Base-by-base conservation (phyloP, 805 yeast species). In the Scheffersomyces coipomensis region DNA sequence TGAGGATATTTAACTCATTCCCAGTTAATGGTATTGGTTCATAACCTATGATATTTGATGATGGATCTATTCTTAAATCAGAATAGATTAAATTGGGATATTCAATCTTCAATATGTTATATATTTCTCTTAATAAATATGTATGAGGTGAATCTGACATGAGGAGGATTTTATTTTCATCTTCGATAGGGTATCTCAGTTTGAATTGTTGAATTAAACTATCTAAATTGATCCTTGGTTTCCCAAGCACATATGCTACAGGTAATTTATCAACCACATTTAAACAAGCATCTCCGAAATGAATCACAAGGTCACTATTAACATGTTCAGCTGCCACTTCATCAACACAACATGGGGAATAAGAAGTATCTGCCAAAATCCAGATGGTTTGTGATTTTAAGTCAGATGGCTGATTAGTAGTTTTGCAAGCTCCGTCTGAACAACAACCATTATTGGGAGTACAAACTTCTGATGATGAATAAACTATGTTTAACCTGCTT, bases 291-390 rank as follows among this genome's bases (percentile, higher is more conserved):
- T 88, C 95, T 2, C 99, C 99, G 61, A 90, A 88, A 62, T 93
- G 99, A 2, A 90, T 80, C 21, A 93, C 88, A 4, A 85, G 63
- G 46, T 91, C 96, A 5, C 93, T 89, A 5, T 68, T 56, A 12
- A 91, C 95, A 60, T 93, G 99, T 55, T 86, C 90, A 1, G 97
- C 95, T 0, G 99, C 98, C 19, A 91, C 95, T 55, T 90, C 97
- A 60, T 93, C 99, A 9, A 91, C 84, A 64, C 99, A 93, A 61
- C 99, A 93, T 1, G 96, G 73, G 21, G 96, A 87, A 54, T 93
- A 93, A 0, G 97, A 88, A 0, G 99, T 91, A 55, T 93, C 99
- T 0, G 98, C 99, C 26, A 93, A 65, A 13, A 91, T 78, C 86
- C 91, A 91, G 11, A 37, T 26, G 2, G 33, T 41, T 35, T 29